These are phyloP conservation scores for Chlamydomonas schloesseri DNA, from an alignment of 139 green algal species.

Conservation along the genomic window DNA sequence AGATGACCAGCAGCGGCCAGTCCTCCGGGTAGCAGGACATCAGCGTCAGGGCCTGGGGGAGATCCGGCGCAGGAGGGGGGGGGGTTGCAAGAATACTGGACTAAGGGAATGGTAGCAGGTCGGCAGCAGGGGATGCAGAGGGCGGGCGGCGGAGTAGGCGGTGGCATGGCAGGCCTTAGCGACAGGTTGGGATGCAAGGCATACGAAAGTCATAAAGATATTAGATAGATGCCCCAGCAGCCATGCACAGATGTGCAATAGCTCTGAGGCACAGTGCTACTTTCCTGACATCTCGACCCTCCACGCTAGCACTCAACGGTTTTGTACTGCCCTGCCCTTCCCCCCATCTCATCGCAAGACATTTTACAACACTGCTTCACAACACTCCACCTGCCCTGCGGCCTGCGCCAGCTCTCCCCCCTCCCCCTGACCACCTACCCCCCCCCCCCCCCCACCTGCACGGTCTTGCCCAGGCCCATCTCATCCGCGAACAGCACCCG, in stretches of 20 bases:
- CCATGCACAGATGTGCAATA: too few relatives aligned
- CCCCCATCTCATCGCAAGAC: neutral
- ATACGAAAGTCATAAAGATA: too few relatives aligned
- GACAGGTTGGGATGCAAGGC: neutral
- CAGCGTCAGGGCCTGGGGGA: constrained; percentile 51
- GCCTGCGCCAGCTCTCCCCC: too few relatives aligned
- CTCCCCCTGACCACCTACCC: too few relatives aligned
- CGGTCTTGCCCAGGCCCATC: constrained; percentile 67
- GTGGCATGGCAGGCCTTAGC: too few relatives aligned
- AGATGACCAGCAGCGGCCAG: constrained; percentile 71
- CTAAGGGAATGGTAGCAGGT: neutral
- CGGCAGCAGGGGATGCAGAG: neutral
- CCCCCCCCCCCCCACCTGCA: constrained; percentile 37
- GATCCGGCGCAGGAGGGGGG: neutral
- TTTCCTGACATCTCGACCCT: too few relatives aligned
- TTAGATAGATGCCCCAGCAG: too few relatives aligned
- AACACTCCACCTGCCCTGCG: too few relatives aligned
- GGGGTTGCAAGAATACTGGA: neutral
- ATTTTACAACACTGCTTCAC: too few relatives aligned
- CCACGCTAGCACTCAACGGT: neutral
- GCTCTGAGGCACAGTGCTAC: too few relatives aligned
- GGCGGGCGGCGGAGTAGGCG: neutral
- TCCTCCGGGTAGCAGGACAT: constrained; percentile 54
- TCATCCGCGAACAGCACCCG: constrained; percentile 51
- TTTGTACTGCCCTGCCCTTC: too few relatives aligned